Conservation (phyloP, 2,329 filamentous ascomycete species). For the Colletotrichum musae region DNA sequence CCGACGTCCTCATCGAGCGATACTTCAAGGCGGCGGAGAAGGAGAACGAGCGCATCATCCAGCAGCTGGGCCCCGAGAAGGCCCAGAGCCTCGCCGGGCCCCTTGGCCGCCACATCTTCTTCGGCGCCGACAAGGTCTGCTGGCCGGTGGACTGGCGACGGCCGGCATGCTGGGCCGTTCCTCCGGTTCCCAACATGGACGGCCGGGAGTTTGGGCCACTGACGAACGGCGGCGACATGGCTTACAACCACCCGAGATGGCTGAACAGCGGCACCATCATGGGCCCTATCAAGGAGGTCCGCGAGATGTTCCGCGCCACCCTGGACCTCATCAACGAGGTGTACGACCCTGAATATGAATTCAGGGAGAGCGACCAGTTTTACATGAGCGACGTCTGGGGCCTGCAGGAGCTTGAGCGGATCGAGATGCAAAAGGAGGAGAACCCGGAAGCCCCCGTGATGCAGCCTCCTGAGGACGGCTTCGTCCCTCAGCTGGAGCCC, state of each 20-base stretch:
- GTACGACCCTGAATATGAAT: constrained; percentile 49
- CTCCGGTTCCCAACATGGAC: constrained; percentile 51
- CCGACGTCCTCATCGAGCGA: constrained; percentile 73
- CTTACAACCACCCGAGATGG: constrained; percentile 54
- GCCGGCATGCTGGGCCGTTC: constrained; percentile 58
- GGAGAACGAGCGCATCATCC: constrained; percentile 65
- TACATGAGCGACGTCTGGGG: constrained; percentile 60
- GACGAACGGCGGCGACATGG: constrained; percentile 50
- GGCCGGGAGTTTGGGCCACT: constrained; percentile 53
- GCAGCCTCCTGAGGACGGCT: constrained; percentile 42
- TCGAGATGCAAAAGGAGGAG: constrained; percentile 46
- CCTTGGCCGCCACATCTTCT: constrained; percentile 57
- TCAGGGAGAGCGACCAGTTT: constrained; percentile 58
- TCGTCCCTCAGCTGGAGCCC: constrained; percentile 42
- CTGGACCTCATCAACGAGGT: constrained; percentile 51
- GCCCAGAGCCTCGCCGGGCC: constrained; percentile 49
- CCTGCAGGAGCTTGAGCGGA: constrained; percentile 58
- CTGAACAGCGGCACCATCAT: constrained; percentile 64
- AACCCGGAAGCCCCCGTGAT: constrained; percentile 41
- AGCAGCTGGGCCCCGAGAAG: constrained; percentile 61
- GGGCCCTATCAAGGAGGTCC: constrained; percentile 53
- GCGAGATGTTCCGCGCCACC: constrained; percentile 49
- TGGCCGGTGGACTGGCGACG: constrained; percentile 54
- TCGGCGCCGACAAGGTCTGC: constrained; percentile 62
- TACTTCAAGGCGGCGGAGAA: constrained; percentile 70